Evolutionary conservation across 768 basidiomycete species (phyloP), one percentile per base, ranked within the genome.

Genomic region (Tulasnella sp.): DNA sequence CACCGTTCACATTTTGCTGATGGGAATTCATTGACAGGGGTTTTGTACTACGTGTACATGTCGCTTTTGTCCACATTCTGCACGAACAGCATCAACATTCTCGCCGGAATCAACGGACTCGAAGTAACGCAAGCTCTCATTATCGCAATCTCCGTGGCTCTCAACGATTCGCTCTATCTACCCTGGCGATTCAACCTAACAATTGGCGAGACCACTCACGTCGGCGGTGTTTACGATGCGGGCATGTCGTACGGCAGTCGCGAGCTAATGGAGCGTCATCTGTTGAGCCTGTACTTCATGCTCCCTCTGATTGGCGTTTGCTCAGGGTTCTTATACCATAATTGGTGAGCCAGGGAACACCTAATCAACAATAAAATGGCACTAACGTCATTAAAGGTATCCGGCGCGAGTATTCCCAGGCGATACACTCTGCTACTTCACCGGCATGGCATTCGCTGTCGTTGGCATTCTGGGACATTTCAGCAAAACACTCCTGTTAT

Each of bases 201-300:
- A 5, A n/a, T 75, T n/a, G 72, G 73, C 0, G 89, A 91, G 71
- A 81, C 91, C 9, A 90, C 88, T 22, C 82, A 94, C 40, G 69
- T 70, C 8, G 91, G 92, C 29, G 91, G 91, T 0, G 85, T 89
- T 19, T 91, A 89, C 87, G 88, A 84, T 73, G 90, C 91, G 0
- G 94, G 93, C 8, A 90, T 95, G 88, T 85, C 92, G 0, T 85
- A 91, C 77, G 94, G 93, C 17, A 94, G 91, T 78, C 84, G 86
- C 41, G 89, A 95, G 76, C 85, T 98, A 35, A 92, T 95, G 14
- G 91, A 94, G 78, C 83, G 97, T 44, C 97, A 99, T 79, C 81
- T 98, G n/a, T 90, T 98, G 81, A 96, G 94, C 78, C 77, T 96
- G 59, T 99, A 98, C 81, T 97, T 98, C 77, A 98, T 98, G 95